Evolutionary conservation across 257 asterid genomes (phyloP), one percentile per base, ranked within the genome.

Genomic region (Rubia yunnanensis): DNA sequence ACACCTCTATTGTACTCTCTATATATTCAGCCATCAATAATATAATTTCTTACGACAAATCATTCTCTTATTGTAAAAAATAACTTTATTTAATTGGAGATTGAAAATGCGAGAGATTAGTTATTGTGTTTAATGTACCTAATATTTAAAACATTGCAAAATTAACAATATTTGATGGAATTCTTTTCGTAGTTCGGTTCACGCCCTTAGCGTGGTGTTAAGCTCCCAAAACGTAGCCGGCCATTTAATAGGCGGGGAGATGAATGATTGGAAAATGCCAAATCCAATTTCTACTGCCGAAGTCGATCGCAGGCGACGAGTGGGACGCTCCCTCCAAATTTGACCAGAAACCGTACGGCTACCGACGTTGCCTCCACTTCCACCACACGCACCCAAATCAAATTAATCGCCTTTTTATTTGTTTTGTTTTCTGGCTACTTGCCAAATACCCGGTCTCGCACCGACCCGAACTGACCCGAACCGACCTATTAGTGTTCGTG

Each of bases 351-450:
- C 15, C 27, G 62, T 32, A 23, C 14, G 36, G 38, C 17, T 50
- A 39, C 62, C 68, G 68, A 70, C 63, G 73, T 24, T 17, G 5
- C 58, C 72, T 7, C 24, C 26, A 0, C 34, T 20, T 22, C 73
- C 60, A 6, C 73, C 67, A 59, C 66, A 15, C 27, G 20, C 50
- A 41, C 50, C 18, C 52, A 17, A 44, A 44, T 15, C 52, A 44
- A 44, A 15, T 17, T 44, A 44, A 44, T n/a, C 52, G 52, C 7
- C 52, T 44, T 44, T 5, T 6, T n/a, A n/a, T n/a, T n/a, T n/a
- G n/a, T n/a, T n/a, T 14, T 15, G n/a, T 44, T 44, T 15, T 44
- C 7, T 15, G 20, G 20, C 52, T 44, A 44, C 52, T 14, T 44
- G 14, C 50, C 52, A 44, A 44, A 44, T 2, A 3, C 52, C 52